Evolutionary conservation across 805 yeast species (phyloP).

Genomic region (Nakazawaea ernobii): DNA sequence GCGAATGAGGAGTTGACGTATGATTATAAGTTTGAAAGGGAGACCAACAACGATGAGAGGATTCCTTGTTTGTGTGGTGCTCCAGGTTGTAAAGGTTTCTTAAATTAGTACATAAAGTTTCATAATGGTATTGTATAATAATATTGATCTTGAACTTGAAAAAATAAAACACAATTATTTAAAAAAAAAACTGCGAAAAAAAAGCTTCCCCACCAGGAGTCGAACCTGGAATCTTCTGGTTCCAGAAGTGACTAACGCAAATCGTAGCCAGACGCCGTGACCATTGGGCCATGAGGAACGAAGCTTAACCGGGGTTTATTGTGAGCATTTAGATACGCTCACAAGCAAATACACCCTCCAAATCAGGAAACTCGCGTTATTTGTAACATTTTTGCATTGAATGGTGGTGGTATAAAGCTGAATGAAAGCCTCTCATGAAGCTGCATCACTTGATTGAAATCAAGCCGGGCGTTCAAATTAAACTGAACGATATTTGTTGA

Average conservation of each 20-base stretch:
- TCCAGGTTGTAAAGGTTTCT: slow-evolving; percentile 85
- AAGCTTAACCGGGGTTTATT: slow-evolving; percentile 3
- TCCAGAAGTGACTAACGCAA: slow-evolving; percentile 20
- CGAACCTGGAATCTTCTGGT: slow-evolving; percentile 49
- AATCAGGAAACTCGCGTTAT: background rate
- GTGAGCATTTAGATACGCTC: background rate
- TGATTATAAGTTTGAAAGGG: slow-evolving; percentile 93
- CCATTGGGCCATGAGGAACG: slow-evolving; percentile 73
- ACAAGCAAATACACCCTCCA: background rate
- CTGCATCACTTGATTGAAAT: no score
- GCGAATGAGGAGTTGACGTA: slow-evolving; percentile 92
- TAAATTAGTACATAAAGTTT: slow-evolving; percentile 42
- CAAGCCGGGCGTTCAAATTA: no score
- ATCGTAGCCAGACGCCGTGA: slow-evolving; percentile 73
- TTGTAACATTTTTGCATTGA: no score
- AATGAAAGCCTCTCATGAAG: no score
- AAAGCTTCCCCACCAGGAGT: slow-evolving; percentile 46
- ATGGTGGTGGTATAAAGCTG: no score
- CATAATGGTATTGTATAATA: background rate
- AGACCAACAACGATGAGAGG: slow-evolving; percentile 80
- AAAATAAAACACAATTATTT: background rate
- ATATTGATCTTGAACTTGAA: no score
- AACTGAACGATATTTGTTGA: no score
- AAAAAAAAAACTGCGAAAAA: slow-evolving; percentile 12
- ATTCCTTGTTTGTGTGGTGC: slow-evolving; percentile 95